Conservation (phyloP, 345 rosid genomes). For the Salix caprea region DNA sequence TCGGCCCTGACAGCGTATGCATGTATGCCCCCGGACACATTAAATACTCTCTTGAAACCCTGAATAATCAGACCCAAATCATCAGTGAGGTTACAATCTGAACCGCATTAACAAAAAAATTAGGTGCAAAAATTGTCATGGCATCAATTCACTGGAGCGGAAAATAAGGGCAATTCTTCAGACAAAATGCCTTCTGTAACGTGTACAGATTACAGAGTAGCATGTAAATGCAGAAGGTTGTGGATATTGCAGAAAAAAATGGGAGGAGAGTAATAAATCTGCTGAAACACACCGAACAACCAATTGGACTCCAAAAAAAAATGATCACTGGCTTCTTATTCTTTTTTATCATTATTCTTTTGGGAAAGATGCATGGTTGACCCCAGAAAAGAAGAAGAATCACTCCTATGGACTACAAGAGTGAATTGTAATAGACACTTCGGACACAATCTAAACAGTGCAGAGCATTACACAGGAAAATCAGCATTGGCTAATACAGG, state of each 20-base stretch:
- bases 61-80: conserved; percentile 24
- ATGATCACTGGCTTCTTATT: too few relatives aligned
- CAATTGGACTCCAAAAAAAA: too few relatives aligned
- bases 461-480: too few relatives aligned
- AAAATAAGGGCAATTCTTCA: not conserved
- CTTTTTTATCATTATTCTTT: too few relatives aligned
- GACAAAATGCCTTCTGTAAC: not conserved
- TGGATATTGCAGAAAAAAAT: not conserved
- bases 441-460: too few relatives aligned
- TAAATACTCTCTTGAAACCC: conserved; percentile 77
- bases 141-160: not conserved
- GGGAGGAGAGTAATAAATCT: too few relatives aligned
- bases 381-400: too few relatives aligned
- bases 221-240: not conserved
- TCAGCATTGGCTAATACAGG: too few relatives aligned
- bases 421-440: too few relatives aligned
- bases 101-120: not conserved
- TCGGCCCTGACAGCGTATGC: conserved; percentile 69
- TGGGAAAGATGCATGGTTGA: too few relatives aligned
- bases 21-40: conserved; percentile 77
- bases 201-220: not conserved
- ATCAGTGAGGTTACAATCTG: not conserved
- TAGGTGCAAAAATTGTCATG: not conserved
- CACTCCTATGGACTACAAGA: too few relatives aligned
- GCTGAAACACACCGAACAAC: too few relatives aligned